Evolutionary conservation across 2,329 filamentous ascomycete genomes (phyloP), one percentile per base, ranked within the genome.

Genomic region (Hymenoscyphus linearis): DNA sequence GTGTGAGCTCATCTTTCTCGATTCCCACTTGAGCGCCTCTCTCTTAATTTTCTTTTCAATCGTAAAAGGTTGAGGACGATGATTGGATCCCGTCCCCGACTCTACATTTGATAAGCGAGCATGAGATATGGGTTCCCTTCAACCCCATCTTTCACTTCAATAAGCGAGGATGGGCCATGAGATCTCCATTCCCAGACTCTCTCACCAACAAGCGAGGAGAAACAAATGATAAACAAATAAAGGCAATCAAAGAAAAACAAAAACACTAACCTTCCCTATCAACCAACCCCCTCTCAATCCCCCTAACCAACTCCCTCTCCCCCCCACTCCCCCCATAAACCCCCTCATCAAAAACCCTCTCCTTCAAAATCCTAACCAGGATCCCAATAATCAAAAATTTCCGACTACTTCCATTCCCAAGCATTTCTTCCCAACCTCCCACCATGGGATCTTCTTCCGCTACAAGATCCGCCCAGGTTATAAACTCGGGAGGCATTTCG

Each of bases 341-440:
- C 52, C 63, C 54, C n/a, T 52, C 58, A 22, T 66, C 64, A 64
- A 72, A 71, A 7, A 71, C 60, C 36, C 66, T 65, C 2, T 55
- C 56, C 55, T 67, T 63, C 7, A 70, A 53, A 16, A 71, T 63
- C 53, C 36, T 60, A 40, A 65, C 58, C 7, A 72, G 18, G 9
- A 72, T 60, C 7, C 50, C 69, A 36, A 65, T 63, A 14, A 72
- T 53, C 13, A 72, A 60, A 60, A 57, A 70, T 50, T 65, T 66
- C 56, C 70, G 67, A 56, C 65, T 59, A 14, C 14, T 35, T 18
- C 55, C 61, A 59, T 67, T 54, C 50, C 50, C 59, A 22, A 72
- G 55, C n/a, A 72, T 50, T 12, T 58, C 57, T 55, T 71, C 64
- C 69, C 69, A 71, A 25, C 65, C 65, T 9, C 62, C 65, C 50